These are phyloP conservation scores for Hypoxylon trugodes DNA, from an alignment of 495 filamentous ascomycete genomes.

Conservation along the genomic window DNA sequence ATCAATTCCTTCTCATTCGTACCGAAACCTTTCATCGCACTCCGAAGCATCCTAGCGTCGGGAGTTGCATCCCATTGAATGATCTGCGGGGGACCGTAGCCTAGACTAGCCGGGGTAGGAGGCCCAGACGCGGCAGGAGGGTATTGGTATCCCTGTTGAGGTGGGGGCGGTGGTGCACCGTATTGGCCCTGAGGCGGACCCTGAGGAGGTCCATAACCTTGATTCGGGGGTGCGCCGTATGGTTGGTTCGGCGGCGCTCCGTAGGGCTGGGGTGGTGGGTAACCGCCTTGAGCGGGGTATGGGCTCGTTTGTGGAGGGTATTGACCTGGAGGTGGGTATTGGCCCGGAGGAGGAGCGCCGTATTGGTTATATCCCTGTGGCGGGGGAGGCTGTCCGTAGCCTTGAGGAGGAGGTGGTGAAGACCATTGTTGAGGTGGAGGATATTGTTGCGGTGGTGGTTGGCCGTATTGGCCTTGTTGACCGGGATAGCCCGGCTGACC, in stretches of 20 bases:
- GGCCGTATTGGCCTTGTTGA: constrained; percentile 45
- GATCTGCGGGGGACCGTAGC: constrained; percentile 68
- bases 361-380: too few relatives aligned
- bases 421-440: constrained; percentile 46
- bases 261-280: constrained; percentile 43
- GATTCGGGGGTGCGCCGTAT: constrained; percentile 49
- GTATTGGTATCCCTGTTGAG: constrained; percentile 35
- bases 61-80: constrained; percentile 69
- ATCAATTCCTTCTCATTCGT: constrained; percentile 84
- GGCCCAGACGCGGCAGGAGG: constrained; percentile 40
- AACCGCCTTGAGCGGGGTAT: constrained; percentile 37
- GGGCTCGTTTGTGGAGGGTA: constrained; percentile 46
- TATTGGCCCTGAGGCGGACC: constrained; percentile 52
- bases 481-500: constrained; percentile 34
- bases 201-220: constrained; percentile 49
- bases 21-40: constrained; percentile 91
- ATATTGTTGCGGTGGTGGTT: constrained; percentile 49
- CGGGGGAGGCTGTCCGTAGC: constrained; percentile 25
- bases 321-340: constrained; percentile 26
- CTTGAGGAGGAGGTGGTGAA: constrained; percentile 22
- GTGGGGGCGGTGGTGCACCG: constrained; percentile 52
- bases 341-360: constrained; percentile 37
- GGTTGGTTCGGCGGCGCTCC: constrained; percentile 46
- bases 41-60: constrained; percentile 74
- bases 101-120: constrained; percentile 65